phyloP scores from a whole-genome alignment of 2,329 filamentous ascomycete genomes.

The Penicillium freii region DNA sequence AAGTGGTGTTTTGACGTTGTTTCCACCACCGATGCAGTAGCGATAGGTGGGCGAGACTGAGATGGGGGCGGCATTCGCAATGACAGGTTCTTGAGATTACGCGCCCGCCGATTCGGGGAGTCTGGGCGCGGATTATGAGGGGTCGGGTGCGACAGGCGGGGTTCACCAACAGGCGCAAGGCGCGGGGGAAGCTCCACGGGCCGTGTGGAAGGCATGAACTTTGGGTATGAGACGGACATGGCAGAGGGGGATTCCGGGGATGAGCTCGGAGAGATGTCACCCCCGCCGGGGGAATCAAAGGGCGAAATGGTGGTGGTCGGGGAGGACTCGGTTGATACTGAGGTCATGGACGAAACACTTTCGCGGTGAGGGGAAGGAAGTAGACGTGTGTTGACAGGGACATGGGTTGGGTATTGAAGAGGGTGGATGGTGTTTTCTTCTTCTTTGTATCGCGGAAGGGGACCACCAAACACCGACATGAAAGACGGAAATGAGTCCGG shows the following conservation, averaged over 20 bases:
- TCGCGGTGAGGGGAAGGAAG: constrained; percentile 41
- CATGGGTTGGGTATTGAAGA: constrained; percentile 29
- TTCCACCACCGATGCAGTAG: constrained; percentile 51
- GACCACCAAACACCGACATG: constrained; percentile 53
- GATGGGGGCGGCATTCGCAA: constrained; percentile 56
- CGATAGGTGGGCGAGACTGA: constrained; percentile 46
- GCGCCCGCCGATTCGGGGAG: constrained; percentile 44
- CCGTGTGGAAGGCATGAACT: constrained; percentile 34
- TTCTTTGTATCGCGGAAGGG: constrained; percentile 29
- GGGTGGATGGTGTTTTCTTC: constrained; percentile 29
- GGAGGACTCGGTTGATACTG: constrained; percentile 87
- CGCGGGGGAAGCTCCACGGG: constrained; percentile 28
- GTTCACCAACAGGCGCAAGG: constrained; percentile 14
- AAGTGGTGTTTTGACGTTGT: constrained; percentile 38
- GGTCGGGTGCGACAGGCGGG: constrained; percentile 13
- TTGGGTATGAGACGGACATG: constrained; percentile 55
- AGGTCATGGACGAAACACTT: constrained; percentile 49
- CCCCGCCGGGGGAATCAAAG: constrained; percentile 84
- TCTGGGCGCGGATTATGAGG: constrained; percentile 44
- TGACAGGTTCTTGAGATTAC: constrained; percentile 64
- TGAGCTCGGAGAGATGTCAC: constrained; percentile 85
- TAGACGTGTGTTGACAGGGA: constrained; percentile 28
- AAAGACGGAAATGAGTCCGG: constrained; percentile 52
- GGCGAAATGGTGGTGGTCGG: constrained; percentile 93
- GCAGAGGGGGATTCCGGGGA: constrained; percentile 87